These are phyloP conservation scores for Suillus occidentalis DNA, from an alignment of 768 basidiomycete genomes.

Conservation along the genomic window DNA sequence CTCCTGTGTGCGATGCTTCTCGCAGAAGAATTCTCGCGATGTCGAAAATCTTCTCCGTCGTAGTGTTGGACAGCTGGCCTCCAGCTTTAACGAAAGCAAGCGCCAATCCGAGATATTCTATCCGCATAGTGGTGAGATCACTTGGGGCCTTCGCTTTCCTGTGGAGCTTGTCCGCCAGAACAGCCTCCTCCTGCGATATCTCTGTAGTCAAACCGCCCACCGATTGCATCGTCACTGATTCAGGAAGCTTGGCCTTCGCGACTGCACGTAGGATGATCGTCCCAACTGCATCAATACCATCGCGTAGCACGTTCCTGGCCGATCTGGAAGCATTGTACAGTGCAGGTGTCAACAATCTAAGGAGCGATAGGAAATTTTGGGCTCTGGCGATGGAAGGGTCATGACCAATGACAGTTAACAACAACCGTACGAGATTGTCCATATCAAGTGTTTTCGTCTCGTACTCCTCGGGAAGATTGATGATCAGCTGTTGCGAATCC, in stretches of 20 bases:
- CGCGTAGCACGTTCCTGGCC: conserved; percentile 55
- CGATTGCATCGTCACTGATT: conserved; percentile 22
- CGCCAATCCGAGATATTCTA: conserved; percentile 63
- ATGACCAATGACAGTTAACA: conserved; percentile 79
- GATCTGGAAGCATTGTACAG: conserved; percentile 56
- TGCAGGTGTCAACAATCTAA: conserved; percentile 55
- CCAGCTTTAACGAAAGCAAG: conserved; percentile 50
- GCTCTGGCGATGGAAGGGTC: conserved; percentile 66
- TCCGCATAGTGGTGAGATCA: conserved; percentile 56
- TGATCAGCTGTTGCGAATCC: conserved; percentile 40
- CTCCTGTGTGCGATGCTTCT: conserved; percentile 43
- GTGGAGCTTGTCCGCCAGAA: conserved; percentile 36
- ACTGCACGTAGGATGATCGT: conserved; percentile 47
- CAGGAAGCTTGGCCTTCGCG: conserved; percentile 44
- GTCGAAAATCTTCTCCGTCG: conserved; percentile 51
- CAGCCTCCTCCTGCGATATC: conserved; percentile 22
- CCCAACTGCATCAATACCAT: conserved; percentile 70
- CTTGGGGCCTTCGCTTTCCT: conserved; percentile 51
- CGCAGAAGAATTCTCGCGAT: conserved; percentile 55
- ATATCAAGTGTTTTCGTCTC: conserved; percentile 55
- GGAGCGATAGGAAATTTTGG: conserved; percentile 64
- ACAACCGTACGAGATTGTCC: conserved; percentile 68
- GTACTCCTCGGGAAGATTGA: conserved; percentile 55
- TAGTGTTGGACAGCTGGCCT: conserved; percentile 41
- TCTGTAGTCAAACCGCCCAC: conserved; percentile 17